Evolutionary conservation across 805 yeast species (phyloP), one percentile per base, ranked within the genome.

Genomic region (Kodamaea laetipori): DNA sequence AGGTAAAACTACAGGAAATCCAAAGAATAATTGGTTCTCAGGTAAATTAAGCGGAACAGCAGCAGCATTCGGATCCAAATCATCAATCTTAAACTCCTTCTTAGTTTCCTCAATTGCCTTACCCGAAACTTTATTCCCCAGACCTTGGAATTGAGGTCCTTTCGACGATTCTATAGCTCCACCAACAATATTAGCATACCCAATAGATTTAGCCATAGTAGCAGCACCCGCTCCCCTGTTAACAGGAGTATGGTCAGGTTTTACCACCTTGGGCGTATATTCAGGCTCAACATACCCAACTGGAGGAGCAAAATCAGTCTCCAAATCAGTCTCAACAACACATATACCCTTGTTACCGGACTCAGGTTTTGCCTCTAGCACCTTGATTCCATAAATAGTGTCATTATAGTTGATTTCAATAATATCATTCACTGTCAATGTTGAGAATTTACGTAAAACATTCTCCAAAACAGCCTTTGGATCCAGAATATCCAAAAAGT

Each of bases 281-380:
- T 86, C 90, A 1, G 97, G 97, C 60, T 92, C 98, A 13, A 87
- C 96, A 60, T 94, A 94, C 0, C 99, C 99, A 4, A 92, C 96
- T 0, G 99, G 99, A 2, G 99, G 96, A 1, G 97, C 98, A 70
- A 94, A 94, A 60, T 94, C 99, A 0, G 97, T 95, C 46, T 88
- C 96, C 48, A 94, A 73, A 68, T 94, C 99, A 0, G 99, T 94
- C 61, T 94, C 99, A 19, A 94, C 88, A 4, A 94, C 97, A 72
- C 97, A 92, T 10, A 92, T 84, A 46, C 96, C 86, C 25, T 77
- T 68, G 10, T 30, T 30, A 6, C 71, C 67, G 5, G 63, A 54
- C 1, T 80, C 73, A 0, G 98, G 98, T 56, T 87, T 87, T 19
- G 81, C 87, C 55, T 94, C 97, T 36, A 92, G 68, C 13, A 94